A percentile compares a stretch with the other conserved stretches of the same genome.
Conservation (phyloP, 1,284 basidiomycete genomes). For the Heterobasidion parviporum region DNA sequence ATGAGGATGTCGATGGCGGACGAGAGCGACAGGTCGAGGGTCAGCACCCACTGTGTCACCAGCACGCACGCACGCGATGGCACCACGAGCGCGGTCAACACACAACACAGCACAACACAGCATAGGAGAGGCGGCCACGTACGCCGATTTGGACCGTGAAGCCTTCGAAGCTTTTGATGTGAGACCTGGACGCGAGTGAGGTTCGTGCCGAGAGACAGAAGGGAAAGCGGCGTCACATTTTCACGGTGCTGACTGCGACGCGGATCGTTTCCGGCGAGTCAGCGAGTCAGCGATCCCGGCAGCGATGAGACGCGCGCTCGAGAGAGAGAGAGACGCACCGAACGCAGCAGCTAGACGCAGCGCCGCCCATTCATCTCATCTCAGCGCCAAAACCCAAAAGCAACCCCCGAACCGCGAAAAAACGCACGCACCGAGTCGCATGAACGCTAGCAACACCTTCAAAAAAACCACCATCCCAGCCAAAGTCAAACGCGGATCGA, state of each 20-base stretch:
- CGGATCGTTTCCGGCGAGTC: constrained; percentile 34
- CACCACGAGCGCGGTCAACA: neutral
- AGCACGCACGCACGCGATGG: neutral
- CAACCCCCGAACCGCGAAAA: constrained; percentile 19
- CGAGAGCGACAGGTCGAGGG: constrained; percentile 40
- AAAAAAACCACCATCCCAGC: neutral
- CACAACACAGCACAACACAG: neutral
- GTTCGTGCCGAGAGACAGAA: no score
- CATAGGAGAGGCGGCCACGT: neutral
- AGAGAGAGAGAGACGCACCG: neutral
- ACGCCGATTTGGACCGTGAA: neutral
- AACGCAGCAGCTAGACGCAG: neutral
- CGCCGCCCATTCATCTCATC: neutral
- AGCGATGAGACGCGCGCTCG: neutral
- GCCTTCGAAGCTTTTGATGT: neutral
- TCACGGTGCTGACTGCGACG: constrained; percentile 5
- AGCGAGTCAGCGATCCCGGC: constrained; percentile 28
- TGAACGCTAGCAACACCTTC: constrained; percentile 21
- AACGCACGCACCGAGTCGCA: constrained; percentile 20
- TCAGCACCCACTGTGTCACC: constrained; percentile 35
- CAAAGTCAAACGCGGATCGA: neutral
- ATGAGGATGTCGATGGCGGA: constrained; percentile 40
- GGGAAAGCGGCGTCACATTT: neutral
- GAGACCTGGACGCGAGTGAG: neutral
- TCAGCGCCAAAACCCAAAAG: constrained; percentile 16